Conservation (phyloP, 306 rosid genomes). For the Amphicarpaea edgeworthii region DNA sequence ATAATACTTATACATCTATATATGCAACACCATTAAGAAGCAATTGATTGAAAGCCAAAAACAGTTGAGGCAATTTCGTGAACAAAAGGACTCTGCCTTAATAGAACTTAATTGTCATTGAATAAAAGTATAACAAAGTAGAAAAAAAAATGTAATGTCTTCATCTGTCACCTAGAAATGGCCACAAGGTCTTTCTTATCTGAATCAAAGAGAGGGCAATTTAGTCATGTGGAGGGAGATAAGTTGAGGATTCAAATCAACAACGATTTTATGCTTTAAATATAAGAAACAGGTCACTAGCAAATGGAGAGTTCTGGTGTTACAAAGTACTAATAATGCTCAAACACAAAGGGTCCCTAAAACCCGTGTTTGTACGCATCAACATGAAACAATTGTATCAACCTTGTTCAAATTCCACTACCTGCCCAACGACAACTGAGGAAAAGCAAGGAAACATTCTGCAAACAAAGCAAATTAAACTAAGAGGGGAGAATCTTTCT, state of each 20-base stretch:
- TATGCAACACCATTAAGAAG: slow-evolving; percentile 25
- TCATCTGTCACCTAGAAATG: slow-evolving; percentile 39
- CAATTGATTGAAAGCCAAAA: slow-evolving; percentile 42
- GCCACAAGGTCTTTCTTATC: slow-evolving; percentile 39
- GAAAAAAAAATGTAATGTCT: slow-evolving; percentile 17
- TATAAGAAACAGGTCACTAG: slow-evolving; percentile 36
- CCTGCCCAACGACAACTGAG: slow-evolving; percentile 39
- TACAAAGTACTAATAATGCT: slow-evolving; percentile 38
- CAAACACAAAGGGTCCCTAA: slow-evolving; percentile 42
- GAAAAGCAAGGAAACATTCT: slow-evolving; percentile 42
- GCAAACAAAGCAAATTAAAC: slow-evolving; percentile 48
- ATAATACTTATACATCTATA: slow-evolving; percentile 38
- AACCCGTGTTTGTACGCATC: slow-evolving; percentile 44
- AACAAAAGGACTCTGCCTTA: slow-evolving; percentile 32
- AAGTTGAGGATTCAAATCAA: slow-evolving; percentile 50
- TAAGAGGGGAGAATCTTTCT: slow-evolving; percentile 46
- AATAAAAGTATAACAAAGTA: slow-evolving; percentile 10
- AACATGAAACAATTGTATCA: slow-evolving; percentile 53
- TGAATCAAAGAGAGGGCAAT: slow-evolving; percentile 51
- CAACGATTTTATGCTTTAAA: slow-evolving; percentile 37
- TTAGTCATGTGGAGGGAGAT: slow-evolving; percentile 36
- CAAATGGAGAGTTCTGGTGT: slow-evolving; percentile 46
- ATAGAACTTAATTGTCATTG: slow-evolving; percentile 36
- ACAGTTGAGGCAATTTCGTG: slow-evolving; percentile 33
- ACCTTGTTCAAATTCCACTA: slow-evolving; percentile 55